Evolutionary conservation across 2,329 filamentous ascomycete species (phyloP).

Genomic region (Parastagonospora nodorum): DNA sequence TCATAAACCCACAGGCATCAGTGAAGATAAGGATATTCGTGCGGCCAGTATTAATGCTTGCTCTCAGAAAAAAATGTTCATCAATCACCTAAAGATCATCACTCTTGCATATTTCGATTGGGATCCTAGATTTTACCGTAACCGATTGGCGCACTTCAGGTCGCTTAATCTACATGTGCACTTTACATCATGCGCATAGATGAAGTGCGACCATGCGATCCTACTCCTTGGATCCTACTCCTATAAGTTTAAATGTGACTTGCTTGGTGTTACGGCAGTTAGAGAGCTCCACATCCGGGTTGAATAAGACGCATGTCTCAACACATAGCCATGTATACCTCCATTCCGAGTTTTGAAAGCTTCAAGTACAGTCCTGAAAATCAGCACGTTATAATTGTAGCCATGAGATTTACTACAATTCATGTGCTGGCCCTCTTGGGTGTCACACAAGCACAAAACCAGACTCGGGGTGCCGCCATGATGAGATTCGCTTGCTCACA

Average conservation of each 20-base stretch:
- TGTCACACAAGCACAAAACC: constrained; percentile 5
- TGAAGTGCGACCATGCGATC: not conserved
- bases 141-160: not conserved
- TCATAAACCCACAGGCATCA: no score
- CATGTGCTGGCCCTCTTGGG: not conserved
- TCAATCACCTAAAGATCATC: no score
- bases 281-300: not conserved
- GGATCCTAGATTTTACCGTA: not conserved
- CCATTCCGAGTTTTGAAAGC: not conserved
- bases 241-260: not conserved
- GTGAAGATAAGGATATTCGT: no score
- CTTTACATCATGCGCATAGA: not conserved
- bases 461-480: constrained; percentile 9
- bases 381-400: not conserved
- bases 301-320: not conserved
- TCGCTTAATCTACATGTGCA: not conserved
- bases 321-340: not conserved
- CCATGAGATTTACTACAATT: constrained; percentile 1
- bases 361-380: not conserved
- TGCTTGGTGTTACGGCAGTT: constrained; percentile 7
- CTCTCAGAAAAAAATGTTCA: no score
- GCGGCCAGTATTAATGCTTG: no score
- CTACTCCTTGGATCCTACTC: not conserved
- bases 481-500: constrained; percentile 37
- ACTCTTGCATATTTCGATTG: not conserved